Conservation (phyloP, 176 grass and related monocot species). For the Cymbopogon citratus region DNA sequence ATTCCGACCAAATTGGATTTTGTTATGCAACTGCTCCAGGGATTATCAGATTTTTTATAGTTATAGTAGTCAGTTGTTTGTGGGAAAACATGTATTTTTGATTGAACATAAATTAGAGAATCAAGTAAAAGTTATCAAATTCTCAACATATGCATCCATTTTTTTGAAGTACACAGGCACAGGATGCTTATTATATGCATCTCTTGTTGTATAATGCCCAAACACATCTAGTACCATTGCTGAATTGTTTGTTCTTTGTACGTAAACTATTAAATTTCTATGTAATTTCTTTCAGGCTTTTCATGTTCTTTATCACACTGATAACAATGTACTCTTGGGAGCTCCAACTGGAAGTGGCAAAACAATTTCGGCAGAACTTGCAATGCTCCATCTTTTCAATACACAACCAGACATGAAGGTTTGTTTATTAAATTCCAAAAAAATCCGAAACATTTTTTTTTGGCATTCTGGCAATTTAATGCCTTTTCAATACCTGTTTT, state of each 20-base stretch:
- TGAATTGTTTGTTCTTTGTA: constrained; percentile 3
- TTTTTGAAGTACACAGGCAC: not conserved
- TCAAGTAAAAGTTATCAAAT: not conserved
- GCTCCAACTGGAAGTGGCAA: constrained; percentile 98
- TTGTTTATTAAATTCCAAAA: constrained; percentile 15
- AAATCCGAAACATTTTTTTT: not conserved
- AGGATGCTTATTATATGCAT: not conserved
- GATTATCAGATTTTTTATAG: not conserved
- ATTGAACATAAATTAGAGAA: not conserved
- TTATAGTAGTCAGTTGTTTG: not conserved
- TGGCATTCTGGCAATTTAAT: constrained; percentile 6
- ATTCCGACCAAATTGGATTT: constrained; percentile 2
- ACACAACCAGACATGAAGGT: constrained; percentile 97
- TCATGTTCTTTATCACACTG: constrained; percentile 85
- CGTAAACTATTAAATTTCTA: not conserved
- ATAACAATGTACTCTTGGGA: constrained; percentile 90
- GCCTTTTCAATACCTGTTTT: constrained; percentile 5
- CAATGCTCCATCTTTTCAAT: constrained; percentile 95
- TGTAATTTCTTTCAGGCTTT: constrained; percentile 58
- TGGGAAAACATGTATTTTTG: constrained; percentile 1
- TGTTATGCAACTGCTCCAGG: not conserved
- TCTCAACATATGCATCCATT: constrained; percentile 2
- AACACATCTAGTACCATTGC: not conserved
- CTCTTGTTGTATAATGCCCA: constrained; percentile 18
- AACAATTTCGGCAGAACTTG: constrained; percentile 93